Percentiles rank a stretch among this genome's conserved stretches.
phyloP scores from a whole-genome alignment of 2,329 filamentous ascomycete species.

The Exophiala bonariae region DNA sequence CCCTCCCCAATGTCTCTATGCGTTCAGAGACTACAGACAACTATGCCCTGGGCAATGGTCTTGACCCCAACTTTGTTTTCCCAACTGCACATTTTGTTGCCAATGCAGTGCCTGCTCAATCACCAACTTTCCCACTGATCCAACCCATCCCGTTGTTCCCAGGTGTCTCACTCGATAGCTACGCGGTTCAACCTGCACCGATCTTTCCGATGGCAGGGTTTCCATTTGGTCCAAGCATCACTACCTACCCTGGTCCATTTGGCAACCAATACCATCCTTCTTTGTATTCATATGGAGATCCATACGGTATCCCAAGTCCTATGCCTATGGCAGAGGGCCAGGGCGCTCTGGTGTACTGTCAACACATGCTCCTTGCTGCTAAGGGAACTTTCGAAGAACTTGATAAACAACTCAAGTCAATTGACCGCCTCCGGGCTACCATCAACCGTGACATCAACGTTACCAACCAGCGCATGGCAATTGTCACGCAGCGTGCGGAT shows the following conservation, averaged over 20 bases:
- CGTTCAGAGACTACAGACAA: too few species aligned
- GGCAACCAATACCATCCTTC: not conserved
- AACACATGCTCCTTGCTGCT: conserved; percentile 11
- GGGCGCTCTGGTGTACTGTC: not conserved
- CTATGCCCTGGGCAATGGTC: too few species aligned
- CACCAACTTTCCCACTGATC: not conserved
- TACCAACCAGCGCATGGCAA: conserved; percentile 20
- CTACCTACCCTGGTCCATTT: not conserved
- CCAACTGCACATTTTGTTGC: too few species aligned
- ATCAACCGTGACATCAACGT: conserved; percentile 15
- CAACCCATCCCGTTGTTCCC: not conserved
- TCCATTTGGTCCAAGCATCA: not conserved
- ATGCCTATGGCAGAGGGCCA: not conserved
- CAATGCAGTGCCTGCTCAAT: not conserved
- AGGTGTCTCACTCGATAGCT: not conserved
- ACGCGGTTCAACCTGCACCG: not conserved
- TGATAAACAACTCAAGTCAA: conserved; percentile 25
- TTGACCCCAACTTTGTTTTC: too few species aligned
- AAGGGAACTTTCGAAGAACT: conserved; percentile 18
- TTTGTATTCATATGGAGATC: not conserved
- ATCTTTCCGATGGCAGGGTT: not conserved
- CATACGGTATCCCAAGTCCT: not conserved
- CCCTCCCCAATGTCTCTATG: too few species aligned
- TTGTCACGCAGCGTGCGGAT: conserved; percentile 24
- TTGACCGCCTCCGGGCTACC: conserved; percentile 28